A percentile compares a stretch with the other conserved stretches of the same genome.
Evolutionary conservation across 2,329 filamentous ascomycete species (phyloP).

Genomic region (Tolypocladium endophyticum): DNA sequence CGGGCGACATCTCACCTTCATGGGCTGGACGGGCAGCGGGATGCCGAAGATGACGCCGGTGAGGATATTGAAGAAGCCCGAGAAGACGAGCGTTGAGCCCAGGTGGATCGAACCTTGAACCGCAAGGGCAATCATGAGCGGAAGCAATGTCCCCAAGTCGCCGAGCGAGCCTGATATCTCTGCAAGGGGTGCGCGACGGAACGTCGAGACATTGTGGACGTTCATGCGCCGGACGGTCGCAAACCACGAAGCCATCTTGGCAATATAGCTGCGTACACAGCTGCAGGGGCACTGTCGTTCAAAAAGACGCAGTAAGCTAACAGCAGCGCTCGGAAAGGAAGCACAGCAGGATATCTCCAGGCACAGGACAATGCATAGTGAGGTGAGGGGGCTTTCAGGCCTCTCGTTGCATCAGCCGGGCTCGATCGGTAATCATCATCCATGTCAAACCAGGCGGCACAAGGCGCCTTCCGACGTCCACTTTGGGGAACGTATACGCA

Average conservation of each 20-base stretch:
- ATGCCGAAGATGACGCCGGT: slow-evolving; percentile 80
- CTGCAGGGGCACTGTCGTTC: neutral
- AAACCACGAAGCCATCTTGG: slow-evolving; percentile 15
- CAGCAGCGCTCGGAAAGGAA: neutral
- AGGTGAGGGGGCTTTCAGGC: neutral
- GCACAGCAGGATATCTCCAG: neutral
- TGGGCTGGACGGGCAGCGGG: slow-evolving; percentile 84
- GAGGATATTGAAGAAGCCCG: slow-evolving; percentile 74
- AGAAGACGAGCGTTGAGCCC: slow-evolving; percentile 76
- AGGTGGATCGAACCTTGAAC: slow-evolving; percentile 70
- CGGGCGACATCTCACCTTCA: slow-evolving; percentile 38
- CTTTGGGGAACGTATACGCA: neutral
- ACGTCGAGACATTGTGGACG: slow-evolving; percentile 36
- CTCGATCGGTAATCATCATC: neutral
- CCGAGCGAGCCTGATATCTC: slow-evolving; percentile 84
- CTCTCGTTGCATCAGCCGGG: neutral
- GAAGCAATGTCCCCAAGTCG: slow-evolving; percentile 81
- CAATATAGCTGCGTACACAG: neutral
- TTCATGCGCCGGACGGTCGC: slow-evolving; percentile 21
- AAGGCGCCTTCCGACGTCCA: neutral
- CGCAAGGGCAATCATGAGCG: slow-evolving; percentile 78
- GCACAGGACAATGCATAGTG: neutral
- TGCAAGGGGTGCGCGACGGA: slow-evolving; percentile 38
- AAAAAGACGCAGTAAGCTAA: neutral
- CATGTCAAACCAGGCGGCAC: neutral